Evolutionary conservation across 805 yeast species (phyloP).

Genomic region (Diddensiella santjacobensis): DNA sequence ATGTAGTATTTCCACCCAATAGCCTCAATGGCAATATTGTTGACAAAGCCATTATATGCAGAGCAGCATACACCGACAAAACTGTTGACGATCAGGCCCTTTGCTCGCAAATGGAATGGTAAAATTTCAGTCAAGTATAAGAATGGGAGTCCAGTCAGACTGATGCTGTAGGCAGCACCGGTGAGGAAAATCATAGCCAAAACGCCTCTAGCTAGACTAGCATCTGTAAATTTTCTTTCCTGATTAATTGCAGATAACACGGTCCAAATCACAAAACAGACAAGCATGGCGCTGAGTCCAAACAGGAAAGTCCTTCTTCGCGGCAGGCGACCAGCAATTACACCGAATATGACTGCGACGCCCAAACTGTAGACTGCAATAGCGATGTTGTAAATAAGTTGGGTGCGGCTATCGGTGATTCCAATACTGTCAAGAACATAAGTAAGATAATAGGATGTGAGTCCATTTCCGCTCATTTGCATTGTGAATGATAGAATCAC

Average conservation of each 20-base stretch:
- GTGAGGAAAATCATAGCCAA: slow-evolving; percentile 57
- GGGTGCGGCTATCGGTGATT: slow-evolving; percentile 33
- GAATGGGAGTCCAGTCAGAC: slow-evolving; percentile 94
- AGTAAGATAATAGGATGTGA: slow-evolving; percentile 40
- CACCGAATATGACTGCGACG: slow-evolving; percentile 4
- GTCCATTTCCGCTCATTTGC: slow-evolving; percentile 15
- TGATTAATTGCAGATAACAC: slow-evolving; percentile 2
- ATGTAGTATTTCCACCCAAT: slow-evolving; percentile 45
- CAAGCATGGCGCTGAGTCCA: slow-evolving; percentile 15
- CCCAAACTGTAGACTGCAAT: slow-evolving; percentile 3
- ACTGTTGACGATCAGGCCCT: slow-evolving; percentile 51
- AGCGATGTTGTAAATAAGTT: slow-evolving; percentile 14
- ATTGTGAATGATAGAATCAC: slow-evolving; percentile 12
- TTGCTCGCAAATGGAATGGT: slow-evolving; percentile 75
- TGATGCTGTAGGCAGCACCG: slow-evolving; percentile 74
- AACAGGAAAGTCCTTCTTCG: slow-evolving; percentile 17
- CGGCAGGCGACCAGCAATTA: slow-evolving; percentile 13
- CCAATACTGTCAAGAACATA: slow-evolving; percentile 52
- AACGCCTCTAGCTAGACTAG: slow-evolving; percentile 16
- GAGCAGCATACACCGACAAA: not conserved
- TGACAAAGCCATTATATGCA: slow-evolving; percentile 33
- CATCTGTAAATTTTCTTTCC: slow-evolving; percentile 2
- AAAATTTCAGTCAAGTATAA: slow-evolving; percentile 75
- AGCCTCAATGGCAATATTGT: slow-evolving; percentile 40
- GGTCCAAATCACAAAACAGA: slow-evolving; percentile 12